Base-by-base conservation (phyloP, 139 green algal species). In the Coccomyxa sp. region DNA sequence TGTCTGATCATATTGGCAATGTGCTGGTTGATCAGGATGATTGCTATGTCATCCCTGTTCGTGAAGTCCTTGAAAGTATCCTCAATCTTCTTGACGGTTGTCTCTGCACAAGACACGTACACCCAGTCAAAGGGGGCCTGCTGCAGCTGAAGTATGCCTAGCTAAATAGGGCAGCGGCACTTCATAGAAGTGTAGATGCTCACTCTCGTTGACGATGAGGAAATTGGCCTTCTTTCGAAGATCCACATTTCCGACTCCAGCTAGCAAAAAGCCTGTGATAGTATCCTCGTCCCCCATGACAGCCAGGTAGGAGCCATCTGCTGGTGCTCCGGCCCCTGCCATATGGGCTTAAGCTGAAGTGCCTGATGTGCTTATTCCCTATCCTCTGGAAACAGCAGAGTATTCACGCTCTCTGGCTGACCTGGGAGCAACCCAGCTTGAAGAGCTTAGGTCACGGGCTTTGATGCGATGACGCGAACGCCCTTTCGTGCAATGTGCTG, bases 191-290 rank as follows among this genome's bases (percentile, higher is more conserved):
- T 38, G 29, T 6, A 73, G 64, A 31, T 8, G 87, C 90, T 79
- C 81, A 97, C 92, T 98, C 22, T 90, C 89, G 80, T 97, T 93
- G 5, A 99, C 97, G 27, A 99, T 87, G 12, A 99, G 78, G 74
- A 94, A 99, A 85, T 99, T 99, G 41, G 79, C 88, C 68, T 93
- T 92, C 68, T 93, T 92, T 29, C 94, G 84, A 8, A 97, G 39
- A 88, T 99, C 96, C 24, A 98, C 84, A 74, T 99, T 92, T 0
- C 96, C 97, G 5, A 98, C 92, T 34, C 96, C 96, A 29, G 97
- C 94, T 4, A 99, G 88, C 50, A 99, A 80, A 77, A 99, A 98
- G 31, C 97, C 97, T 7, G 97, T 99, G 34, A 98, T 94, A 0
- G 97, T 99, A 80, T 99, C 96, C 82, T 86, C 82, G 40, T 91